Conservation (phyloP, 805 yeast species). For the Barnettozyma wickerhamii region DNA sequence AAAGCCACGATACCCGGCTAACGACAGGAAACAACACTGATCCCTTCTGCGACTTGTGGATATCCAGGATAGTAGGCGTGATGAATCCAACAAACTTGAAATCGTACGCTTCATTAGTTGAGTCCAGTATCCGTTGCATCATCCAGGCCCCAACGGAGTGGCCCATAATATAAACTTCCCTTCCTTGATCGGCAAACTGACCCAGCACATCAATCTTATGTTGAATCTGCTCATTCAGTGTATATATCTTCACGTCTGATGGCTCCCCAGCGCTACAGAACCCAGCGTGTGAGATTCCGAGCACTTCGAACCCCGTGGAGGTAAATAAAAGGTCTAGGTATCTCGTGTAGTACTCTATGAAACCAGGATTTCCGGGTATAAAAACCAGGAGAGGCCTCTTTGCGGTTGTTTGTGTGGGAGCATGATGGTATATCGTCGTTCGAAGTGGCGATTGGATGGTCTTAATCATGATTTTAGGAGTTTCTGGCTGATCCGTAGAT, state of each 20-base stretch:
- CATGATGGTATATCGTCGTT: slow-evolving; percentile 3
- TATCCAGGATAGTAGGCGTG: slow-evolving; percentile 67
- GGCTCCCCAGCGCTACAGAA: slow-evolving; percentile 26
- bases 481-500: too few species aligned
- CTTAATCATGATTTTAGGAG: slow-evolving; percentile 1
- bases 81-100: slow-evolving; percentile 52
- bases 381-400: slow-evolving; percentile 42
- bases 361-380: slow-evolving; percentile 78
- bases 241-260: slow-evolving; percentile 25
- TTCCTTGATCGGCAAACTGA: slow-evolving; percentile 24
- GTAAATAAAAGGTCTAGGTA: slow-evolving; percentile 43
- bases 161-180: slow-evolving; percentile 48
- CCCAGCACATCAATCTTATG: slow-evolving; percentile 54
- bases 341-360: slow-evolving; percentile 57
- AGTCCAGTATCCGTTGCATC: slow-evolving; percentile 45
- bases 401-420: background rate
- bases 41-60: slow-evolving; percentile 45
- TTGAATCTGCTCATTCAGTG: slow-evolving; percentile 50
- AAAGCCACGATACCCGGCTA: slow-evolving; percentile 26
- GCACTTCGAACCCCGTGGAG: slow-evolving; percentile 44
- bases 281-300: slow-evolving; percentile 67
- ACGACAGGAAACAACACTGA: slow-evolving; percentile 25
- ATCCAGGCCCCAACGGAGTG: slow-evolving; percentile 74
- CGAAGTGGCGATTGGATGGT: background rate
- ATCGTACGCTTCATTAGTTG: slow-evolving; percentile 17